Conservation (phyloP, 2,329 filamentous ascomycete genomes). For the Setomelanomma holmii region DNA sequence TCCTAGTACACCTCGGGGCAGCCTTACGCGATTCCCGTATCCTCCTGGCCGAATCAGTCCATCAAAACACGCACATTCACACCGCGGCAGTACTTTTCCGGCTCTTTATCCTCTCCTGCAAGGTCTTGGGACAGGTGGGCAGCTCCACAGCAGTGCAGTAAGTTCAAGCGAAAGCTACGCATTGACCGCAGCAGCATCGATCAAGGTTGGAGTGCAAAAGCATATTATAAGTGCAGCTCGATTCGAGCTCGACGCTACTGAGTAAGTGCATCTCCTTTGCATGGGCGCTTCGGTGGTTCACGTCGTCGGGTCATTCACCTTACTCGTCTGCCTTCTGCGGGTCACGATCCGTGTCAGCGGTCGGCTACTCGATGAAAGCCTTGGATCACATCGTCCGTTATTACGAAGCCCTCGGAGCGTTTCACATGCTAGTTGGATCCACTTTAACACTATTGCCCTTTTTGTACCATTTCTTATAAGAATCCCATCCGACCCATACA, state of each 20-base stretch:
- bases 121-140: constrained; percentile 12
- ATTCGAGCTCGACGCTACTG: constrained; percentile 29
- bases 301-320: constrained; percentile 34
- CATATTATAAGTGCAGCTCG: constrained; percentile 18
- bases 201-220: constrained; percentile 7
- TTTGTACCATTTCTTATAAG: constrained; percentile 46
- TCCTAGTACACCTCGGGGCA: constrained; percentile 40
- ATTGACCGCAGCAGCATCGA: constrained; percentile 36
- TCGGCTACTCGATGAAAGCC: constrained; percentile 30
- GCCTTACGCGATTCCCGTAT: constrained; percentile 32
- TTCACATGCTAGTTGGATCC: constrained; percentile 45
- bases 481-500: constrained; percentile 23
- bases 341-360: constrained; percentile 44
- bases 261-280: constrained; percentile 39
- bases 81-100: constrained; percentile 39
- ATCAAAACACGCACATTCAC: constrained; percentile 18
- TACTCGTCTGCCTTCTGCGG: constrained; percentile 31
- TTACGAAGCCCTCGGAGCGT: constrained; percentile 35
- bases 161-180: constrained; percentile 25
- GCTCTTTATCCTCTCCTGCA: constrained; percentile 25
- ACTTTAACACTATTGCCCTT: constrained; percentile 34
- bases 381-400: constrained; percentile 36
- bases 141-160: constrained; percentile 27
- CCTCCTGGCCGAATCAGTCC: constrained; percentile 47
- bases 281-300: constrained; percentile 23